These are phyloP conservation scores for Streptanthus diversifolius DNA, from an alignment of 345 rosid species.

Conservation along the genomic window DNA sequence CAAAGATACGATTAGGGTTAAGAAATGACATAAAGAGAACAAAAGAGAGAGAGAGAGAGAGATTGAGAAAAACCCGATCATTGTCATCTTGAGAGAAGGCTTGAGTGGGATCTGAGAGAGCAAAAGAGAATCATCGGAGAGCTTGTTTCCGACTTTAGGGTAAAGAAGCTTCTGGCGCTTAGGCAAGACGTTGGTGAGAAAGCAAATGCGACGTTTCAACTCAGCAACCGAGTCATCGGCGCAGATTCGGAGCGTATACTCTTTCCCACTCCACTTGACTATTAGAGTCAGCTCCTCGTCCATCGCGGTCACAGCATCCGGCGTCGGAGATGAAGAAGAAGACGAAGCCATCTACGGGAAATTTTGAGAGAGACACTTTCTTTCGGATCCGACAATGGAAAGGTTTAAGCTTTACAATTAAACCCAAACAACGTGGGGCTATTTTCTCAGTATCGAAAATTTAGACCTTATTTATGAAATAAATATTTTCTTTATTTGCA, in stretches of 20 bases:
- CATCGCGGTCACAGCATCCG: constrained; percentile 29
- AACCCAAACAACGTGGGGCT: neutral
- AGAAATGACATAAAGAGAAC: neutral
- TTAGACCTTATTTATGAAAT: neutral
- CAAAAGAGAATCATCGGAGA: constrained; percentile 68
- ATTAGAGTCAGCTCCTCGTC: constrained; percentile 79
- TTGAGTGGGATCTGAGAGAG: constrained; percentile 78
- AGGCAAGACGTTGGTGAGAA: constrained; percentile 76
- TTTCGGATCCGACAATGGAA: neutral
- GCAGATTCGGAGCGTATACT: constrained; percentile 79
- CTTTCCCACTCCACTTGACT: constrained; percentile 93
- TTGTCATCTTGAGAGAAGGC: constrained; percentile 89
- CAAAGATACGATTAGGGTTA: constrained; percentile 15
- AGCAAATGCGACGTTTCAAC: constrained; percentile 85
- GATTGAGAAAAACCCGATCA: constrained; percentile 61
- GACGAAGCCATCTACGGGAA: constrained; percentile 9
- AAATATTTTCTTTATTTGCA: neutral
- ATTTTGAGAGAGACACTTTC: neutral
- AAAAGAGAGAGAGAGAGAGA: neutral
- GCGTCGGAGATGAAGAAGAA: constrained; percentile 26
- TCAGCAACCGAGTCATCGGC: constrained; percentile 88
- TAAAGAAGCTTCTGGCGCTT: constrained; percentile 95
- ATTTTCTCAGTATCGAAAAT: neutral
- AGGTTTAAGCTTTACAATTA: neutral
- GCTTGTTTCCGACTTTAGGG: constrained; percentile 82